Percentiles rank a stretch among this genome's conserved stretches.
Evolutionary conservation across 805 yeast species (phyloP).

Genomic region (Cyberlindnera japonica): DNA sequence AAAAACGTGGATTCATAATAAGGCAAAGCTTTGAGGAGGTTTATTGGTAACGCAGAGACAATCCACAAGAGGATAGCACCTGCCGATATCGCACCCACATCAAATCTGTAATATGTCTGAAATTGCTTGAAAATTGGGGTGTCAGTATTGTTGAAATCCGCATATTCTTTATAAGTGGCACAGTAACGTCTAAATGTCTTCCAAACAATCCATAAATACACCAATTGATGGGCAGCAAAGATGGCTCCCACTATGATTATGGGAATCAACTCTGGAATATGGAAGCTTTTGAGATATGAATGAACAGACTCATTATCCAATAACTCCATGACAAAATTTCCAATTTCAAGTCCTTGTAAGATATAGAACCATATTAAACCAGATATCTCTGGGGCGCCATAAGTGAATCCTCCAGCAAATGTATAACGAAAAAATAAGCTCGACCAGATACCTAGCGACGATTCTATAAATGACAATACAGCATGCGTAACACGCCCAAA

Average conservation of each 20-base stretch:
- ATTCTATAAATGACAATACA: neutral
- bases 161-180: neutral
- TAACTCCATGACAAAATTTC: neutral
- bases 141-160: conserved; percentile 4
- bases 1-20: neutral
- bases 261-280: neutral
- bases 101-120: neutral
- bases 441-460: neutral
- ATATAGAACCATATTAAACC: neutral
- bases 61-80: neutral
- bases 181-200: neutral
- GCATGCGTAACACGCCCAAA: too few species aligned
- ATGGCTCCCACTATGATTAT: neutral
- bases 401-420: neutral
- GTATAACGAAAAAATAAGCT: neutral
- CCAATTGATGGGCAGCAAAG: neutral
- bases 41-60: neutral
- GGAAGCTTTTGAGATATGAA: too few species aligned
- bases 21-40: neutral
- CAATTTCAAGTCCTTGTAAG: neutral
- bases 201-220: neutral
- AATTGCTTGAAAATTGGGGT: conserved; percentile 4
- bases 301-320: too few species aligned
- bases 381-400: neutral
- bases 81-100: neutral